Conservation (phyloP, 2,329 filamentous ascomycete genomes). For the Chaetomiaceae sp. region DNA sequence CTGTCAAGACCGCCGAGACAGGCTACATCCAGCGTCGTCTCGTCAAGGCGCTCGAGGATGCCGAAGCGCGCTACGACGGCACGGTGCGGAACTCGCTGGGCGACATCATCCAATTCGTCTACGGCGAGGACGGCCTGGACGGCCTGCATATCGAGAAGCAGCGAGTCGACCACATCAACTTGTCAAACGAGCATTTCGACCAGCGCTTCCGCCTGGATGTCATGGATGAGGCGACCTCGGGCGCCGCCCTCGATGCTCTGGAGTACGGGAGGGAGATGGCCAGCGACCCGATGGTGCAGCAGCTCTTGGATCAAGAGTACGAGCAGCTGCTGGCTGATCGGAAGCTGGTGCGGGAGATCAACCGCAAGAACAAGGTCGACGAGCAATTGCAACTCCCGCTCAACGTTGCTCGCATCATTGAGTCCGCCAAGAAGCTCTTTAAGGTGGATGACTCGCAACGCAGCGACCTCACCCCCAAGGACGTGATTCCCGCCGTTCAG, state of each 20-base stretch:
- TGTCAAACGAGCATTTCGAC: conserved; percentile 73
- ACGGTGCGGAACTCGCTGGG: conserved; percentile 96
- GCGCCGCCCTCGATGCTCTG: conserved; percentile 65
- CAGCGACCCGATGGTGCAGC: conserved; percentile 83
- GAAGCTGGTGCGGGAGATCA: conserved; percentile 64
- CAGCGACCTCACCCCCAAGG: conserved; percentile 83
- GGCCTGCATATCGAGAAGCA: conserved; percentile 93
- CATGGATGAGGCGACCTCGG: conserved; percentile 59
- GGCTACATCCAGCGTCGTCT: conserved; percentile 98
- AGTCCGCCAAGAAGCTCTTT: conserved; percentile 86
- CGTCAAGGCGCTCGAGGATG: conserved; percentile 95
- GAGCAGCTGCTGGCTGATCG: conserved; percentile 74
- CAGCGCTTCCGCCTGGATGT: conserved; percentile 81
- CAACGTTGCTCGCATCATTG: conserved; percentile 85
- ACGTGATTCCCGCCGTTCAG: conserved; percentile 77
- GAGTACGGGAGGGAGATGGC: conserved; percentile 83
- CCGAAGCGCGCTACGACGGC: conserved; percentile 95
- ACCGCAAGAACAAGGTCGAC: conserved; percentile 65
- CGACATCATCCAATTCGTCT: conserved; percentile 94
- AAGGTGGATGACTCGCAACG: conserved; percentile 79
- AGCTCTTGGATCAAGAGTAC: conserved; percentile 82
- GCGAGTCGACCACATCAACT: conserved; percentile 77
- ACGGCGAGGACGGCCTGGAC: conserved; percentile 95
- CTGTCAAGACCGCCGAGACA: conserved; percentile 98
- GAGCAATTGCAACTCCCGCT: conserved; percentile 87